Evolutionary conservation across 2,329 filamentous ascomycete species (phyloP), one percentile per base, ranked within the genome.

Genomic region (Rhynchosporium graminicola): DNA sequence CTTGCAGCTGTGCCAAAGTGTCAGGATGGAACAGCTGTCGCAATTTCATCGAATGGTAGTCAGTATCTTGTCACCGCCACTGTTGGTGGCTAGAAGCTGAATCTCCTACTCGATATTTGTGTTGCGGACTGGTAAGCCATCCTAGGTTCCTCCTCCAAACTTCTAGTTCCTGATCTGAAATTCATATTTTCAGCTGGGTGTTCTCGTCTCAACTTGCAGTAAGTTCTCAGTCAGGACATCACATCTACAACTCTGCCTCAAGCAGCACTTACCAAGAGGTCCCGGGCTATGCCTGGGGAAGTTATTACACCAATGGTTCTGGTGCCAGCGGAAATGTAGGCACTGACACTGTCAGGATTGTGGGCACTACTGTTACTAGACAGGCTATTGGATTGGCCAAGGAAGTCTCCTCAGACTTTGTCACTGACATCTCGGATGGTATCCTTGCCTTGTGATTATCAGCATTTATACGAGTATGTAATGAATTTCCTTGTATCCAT

Each of bases 381-480:
- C 74, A 75, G 65, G 69, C 69, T 10, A 67, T 76, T 38, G 72
- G 75, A 47, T 66, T 75, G 26, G 74, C 74, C 31, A 67, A 62
- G 31, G 66, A 64, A 29, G 70, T 73, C 15, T 74, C 73, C 3
- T 65, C 66, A 6, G 12, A 55, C 4, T 77, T 77, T 59, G 65
- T 74, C 36, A 63, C 60, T 5, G 74, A 76, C 55, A 36, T 63
- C 40, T 40, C 67, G 20, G 85, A 88, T 69, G 87, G 87, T 36
- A 80, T 89, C n/a, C 78, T 89, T 33, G 87, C 31, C 79, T 89
- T 50, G 84, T 81, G 2, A 74, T 74, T 64, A 69, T 60, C 64
- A 70, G 42, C 47, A 70, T 74, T 60, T 74, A 74, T 58, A 74
- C 73, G 45, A 67, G 65, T 68, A 66, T 36, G 58, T 43, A 15